Evolutionary conservation across 2,329 filamentous ascomycete species (phyloP).

Genomic region (Trichoderma sp.): DNA sequence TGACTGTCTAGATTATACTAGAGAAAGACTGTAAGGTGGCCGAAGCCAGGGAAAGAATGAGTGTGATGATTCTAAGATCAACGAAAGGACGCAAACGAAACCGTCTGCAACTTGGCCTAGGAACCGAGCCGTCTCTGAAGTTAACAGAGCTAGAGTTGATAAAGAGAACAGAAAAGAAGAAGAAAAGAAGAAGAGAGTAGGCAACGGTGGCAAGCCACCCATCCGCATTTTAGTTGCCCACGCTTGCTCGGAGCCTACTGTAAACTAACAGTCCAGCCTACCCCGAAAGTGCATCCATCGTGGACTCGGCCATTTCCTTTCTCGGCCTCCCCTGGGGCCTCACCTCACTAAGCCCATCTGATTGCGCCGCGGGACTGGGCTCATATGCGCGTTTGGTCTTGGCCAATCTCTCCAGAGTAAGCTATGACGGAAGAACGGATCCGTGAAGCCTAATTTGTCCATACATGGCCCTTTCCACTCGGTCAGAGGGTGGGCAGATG

Average conservation of each 20-base stretch:
- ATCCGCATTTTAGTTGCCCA: conserved; percentile 18
- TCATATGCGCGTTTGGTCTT: background rate
- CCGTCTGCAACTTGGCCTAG: conserved; percentile 34
- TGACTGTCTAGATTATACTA: conserved; percentile 1
- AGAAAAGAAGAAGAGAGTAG: conserved; percentile 9
- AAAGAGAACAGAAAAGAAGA: background rate
- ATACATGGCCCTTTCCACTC: background rate
- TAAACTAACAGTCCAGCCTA: conserved; percentile 7
- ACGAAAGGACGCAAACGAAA: conserved; percentile 42
- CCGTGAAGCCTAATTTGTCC: background rate
- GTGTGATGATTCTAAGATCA: conserved; percentile 29
- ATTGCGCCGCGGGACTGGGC: background rate
- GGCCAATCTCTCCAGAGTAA: conserved; percentile 16
- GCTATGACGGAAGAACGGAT: background rate
- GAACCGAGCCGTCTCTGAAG: conserved; percentile 31
- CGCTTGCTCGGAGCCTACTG: background rate
- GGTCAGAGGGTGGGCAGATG: conserved; percentile 5
- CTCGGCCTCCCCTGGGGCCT: conserved; percentile 20
- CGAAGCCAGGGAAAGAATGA: conserved; percentile 28
- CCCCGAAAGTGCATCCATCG: conserved; percentile 14
- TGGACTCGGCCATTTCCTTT: conserved; percentile 27
- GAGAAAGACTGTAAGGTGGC: conserved; percentile 35
- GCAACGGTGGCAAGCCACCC: background rate
- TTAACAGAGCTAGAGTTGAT: conserved; percentile 30
- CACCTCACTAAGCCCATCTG: conserved; percentile 9